Evolutionary conservation across 306 rosid genomes (phyloP).

Genomic region (Delonix regia): DNA sequence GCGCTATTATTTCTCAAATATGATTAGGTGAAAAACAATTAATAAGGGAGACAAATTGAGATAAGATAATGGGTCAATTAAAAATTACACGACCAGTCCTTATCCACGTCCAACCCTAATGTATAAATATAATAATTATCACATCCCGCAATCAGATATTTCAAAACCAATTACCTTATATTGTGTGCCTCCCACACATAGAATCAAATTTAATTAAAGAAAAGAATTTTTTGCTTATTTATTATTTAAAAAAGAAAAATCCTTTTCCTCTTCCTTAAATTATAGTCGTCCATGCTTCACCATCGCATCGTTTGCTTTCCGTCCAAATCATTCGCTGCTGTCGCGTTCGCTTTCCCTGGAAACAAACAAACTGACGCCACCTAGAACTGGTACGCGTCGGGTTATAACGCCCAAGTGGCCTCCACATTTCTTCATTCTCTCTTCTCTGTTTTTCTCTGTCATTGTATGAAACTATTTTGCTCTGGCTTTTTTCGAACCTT

Average conservation of each 20-base stretch:
- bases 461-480: not conserved
- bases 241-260: not conserved
- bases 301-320: conserved; percentile 12
- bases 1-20: too few relatives aligned
- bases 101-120: not conserved
- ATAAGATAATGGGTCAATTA: too few relatives aligned
- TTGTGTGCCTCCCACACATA: not conserved
- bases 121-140: not conserved
- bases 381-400: not conserved
- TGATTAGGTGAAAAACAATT: too few relatives aligned
- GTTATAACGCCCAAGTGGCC: not conserved
- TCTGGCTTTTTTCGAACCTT: not conserved
- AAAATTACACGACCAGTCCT: too few relatives aligned
- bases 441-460: not conserved
- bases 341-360: conserved; percentile 43
- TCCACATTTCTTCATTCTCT: not conserved
- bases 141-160: not conserved
- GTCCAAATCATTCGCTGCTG: conserved; percentile 52
- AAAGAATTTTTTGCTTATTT: not conserved
- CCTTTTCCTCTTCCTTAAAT: not conserved
- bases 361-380: conserved; percentile 40
- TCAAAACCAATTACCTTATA: not conserved
- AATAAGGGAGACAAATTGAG: too few relatives aligned
- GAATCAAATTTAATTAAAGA: not conserved
- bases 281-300: not conserved